These are phyloP conservation scores for Metrosideros polymorpha DNA, from an alignment of 441 rosid species.

Conservation along the genomic window DNA sequence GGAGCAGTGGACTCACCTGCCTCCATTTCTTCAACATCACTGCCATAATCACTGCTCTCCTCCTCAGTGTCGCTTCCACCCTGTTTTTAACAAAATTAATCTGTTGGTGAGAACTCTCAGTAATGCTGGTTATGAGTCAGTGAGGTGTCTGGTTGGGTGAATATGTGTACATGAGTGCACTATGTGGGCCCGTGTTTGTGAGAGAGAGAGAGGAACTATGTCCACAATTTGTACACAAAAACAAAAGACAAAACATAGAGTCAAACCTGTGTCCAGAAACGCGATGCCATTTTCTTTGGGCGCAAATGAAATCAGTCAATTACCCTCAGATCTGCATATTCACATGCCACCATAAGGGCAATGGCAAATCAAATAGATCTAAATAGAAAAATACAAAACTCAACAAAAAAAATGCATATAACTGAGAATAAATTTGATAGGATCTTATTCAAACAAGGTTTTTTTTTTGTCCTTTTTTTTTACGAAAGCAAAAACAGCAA, in stretches of 20 bases:
- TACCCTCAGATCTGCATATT: not conserved
- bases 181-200: not conserved
- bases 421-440: not conserved
- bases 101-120: not conserved
- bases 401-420: not conserved
- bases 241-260: not conserved
- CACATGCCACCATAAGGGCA: not conserved
- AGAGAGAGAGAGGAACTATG: not conserved
- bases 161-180: not conserved
- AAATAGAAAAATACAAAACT: not conserved
- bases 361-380: not conserved
- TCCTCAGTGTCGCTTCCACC: slow-evolving; percentile 50
- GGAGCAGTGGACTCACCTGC: slow-evolving; percentile 16
- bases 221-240: not conserved
- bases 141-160: not conserved
- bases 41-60: slow-evolving; percentile 41
- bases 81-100: slow-evolving; percentile 8
- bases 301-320: not conserved
- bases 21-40: slow-evolving; percentile 28
- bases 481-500: not conserved
- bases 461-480: not conserved
- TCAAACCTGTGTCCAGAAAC: slow-evolving; percentile 44
- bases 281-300: slow-evolving; percentile 27
- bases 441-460: not conserved
- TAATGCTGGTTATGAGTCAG: not conserved